Evolutionary conservation across 495 filamentous ascomycete genomes (phyloP).

Genomic region (Aspergillus steynii): DNA sequence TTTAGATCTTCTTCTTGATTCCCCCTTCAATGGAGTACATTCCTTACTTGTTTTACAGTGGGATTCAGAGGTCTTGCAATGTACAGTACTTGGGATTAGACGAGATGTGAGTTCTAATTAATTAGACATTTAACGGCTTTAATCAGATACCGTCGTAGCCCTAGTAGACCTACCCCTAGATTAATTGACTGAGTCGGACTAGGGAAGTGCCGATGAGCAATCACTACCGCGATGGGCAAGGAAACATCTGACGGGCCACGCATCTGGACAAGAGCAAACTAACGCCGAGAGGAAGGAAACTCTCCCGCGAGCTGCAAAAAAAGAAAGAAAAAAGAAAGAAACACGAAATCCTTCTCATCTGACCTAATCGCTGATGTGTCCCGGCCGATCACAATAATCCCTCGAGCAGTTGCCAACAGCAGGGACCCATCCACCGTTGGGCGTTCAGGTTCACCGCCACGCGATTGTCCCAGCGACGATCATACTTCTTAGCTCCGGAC

Average conservation of each 20-base stretch:
- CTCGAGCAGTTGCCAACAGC: not conserved
- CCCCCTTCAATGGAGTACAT: conserved; percentile 41
- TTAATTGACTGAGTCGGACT: no score
- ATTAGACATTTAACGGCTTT: conserved; percentile 1
- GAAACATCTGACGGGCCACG: no score
- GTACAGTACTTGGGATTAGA: conserved; percentile 8
- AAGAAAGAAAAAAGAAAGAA: no score
- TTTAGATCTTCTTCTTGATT: conserved; percentile 20
- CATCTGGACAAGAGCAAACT: no score
- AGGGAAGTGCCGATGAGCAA: no score
- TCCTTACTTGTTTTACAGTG: conserved; percentile 24
- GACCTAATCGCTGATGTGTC: not conserved
- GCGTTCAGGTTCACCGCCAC: no score
- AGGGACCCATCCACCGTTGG: not conserved
- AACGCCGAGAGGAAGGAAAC: no score
- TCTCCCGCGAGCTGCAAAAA: no score
- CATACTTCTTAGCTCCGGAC: no score
- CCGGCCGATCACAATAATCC: conserved; percentile 3
- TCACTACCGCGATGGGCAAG: no score
- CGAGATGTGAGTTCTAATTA: not conserved
- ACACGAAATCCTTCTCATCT: not conserved
- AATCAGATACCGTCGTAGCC: not conserved
- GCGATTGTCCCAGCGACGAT: no score
- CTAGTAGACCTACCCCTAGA: not conserved
- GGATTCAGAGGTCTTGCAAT: conserved; percentile 2